Conservation (phyloP, 331 rosid genomes). For the Quercus lobata region DNA sequence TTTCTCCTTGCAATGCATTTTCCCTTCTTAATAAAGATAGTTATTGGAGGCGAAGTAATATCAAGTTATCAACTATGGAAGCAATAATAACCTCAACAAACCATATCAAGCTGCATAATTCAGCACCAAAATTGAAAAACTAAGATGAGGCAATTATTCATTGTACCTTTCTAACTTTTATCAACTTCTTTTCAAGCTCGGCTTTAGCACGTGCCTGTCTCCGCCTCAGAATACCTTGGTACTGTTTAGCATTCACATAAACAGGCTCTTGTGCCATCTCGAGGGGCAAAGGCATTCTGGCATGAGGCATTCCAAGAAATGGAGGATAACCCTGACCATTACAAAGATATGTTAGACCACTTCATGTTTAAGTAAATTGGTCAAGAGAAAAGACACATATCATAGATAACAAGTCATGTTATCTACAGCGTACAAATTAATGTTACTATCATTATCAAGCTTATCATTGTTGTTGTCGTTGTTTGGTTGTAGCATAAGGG, state of each 20-base stretch:
- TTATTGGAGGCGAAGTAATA: neutral
- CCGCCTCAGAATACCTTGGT: slow-evolving; percentile 96
- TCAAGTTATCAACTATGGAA: neutral
- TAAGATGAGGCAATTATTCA: neutral
- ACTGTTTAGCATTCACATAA: slow-evolving; percentile 95
- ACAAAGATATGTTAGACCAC: slow-evolving; percentile 5
- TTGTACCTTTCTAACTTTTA: slow-evolving; percentile 83
- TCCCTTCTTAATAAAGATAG: neutral
- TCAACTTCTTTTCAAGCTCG: slow-evolving; percentile 86
- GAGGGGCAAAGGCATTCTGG: slow-evolving; percentile 94
- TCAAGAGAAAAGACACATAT: neutral
- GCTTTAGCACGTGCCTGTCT: slow-evolving; percentile 99
- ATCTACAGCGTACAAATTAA: too few relatives aligned
- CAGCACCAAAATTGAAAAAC: neutral
- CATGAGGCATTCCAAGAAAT: slow-evolving; percentile 79
- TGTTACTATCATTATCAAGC: neutral
- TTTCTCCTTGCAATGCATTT: neutral
- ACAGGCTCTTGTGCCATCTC: slow-evolving; percentile 99
- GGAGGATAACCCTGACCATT: slow-evolving; percentile 77
- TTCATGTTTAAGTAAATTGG: neutral
- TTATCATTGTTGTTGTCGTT: neutral
- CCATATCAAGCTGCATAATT: neutral
- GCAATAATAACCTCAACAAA: neutral
- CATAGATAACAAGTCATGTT: too few relatives aligned
- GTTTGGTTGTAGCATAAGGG: neutral